Evolutionary conservation across 352 stramenopile species (phyloP).

Genomic region (Phytophthora tubulina): DNA sequence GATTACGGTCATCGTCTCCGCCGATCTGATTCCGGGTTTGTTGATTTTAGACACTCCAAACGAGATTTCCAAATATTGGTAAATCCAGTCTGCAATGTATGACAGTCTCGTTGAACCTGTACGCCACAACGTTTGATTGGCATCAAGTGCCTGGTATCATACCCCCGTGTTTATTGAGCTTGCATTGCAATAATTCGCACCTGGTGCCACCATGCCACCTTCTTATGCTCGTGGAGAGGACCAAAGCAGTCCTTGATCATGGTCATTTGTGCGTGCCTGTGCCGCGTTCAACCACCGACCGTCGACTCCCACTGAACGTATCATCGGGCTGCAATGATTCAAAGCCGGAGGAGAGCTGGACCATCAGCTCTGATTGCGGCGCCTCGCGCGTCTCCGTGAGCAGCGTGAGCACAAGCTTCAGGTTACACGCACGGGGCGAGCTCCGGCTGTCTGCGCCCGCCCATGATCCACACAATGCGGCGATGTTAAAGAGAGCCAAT

Average conservation of each 20-base stretch:
- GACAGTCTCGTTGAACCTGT: constrained; percentile 18
- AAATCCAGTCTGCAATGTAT: constrained; percentile 12
- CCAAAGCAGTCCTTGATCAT: constrained; percentile 16
- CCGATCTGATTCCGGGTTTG: neutral
- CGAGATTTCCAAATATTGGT: constrained; percentile 21
- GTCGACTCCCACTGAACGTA: constrained; percentile 26
- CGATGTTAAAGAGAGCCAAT: constrained; percentile 20
- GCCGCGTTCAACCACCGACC: constrained; percentile 29
- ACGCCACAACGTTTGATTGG: neutral
- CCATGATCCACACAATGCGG: constrained; percentile 22
- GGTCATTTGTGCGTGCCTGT: constrained; percentile 22
- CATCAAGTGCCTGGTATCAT: neutral
- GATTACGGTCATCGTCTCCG: constrained; percentile 22
- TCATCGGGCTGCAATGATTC: constrained; percentile 23
- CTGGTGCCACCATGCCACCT: neutral
- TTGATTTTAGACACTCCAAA: constrained; percentile 27
- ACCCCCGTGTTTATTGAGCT: too few relatives aligned
- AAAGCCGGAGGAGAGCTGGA: constrained; percentile 19
- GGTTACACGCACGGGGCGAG: constrained; percentile 13
- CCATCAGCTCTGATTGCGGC: constrained; percentile 29
- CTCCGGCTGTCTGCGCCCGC: constrained; percentile 20
- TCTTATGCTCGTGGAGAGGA: constrained; percentile 17
- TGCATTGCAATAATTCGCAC: too few relatives aligned
- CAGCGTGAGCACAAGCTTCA: constrained; percentile 4
- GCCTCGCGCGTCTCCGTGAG: neutral